Base-by-base conservation (phyloP, 495 filamentous ascomycete species). In the Ascodesmis nigricans region DNA sequence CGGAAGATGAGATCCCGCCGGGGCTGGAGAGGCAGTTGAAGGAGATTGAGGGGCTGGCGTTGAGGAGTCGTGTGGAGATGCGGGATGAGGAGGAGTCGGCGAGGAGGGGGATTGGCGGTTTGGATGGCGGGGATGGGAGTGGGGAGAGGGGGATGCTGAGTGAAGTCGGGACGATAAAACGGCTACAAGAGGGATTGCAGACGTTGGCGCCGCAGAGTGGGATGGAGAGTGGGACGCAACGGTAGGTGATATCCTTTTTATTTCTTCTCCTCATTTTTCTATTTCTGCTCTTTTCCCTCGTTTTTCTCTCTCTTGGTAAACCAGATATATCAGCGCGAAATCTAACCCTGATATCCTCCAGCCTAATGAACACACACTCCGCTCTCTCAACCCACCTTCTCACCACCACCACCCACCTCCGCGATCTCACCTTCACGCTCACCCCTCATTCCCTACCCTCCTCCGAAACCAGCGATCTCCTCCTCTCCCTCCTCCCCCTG, bases 361-460 rank as follows among this genome's bases (percentile, higher is more conserved):
- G 82, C 49, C 63, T 92, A 38, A 80, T 82, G 46, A 90, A 81
- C 17, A 78, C 81, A 22, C 78, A 93, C 55, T 70, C 74, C 25
- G 79, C 82, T 11, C 64, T 93, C 21, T 71, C 78, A 33, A 73
- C 75, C 21, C 78, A 91, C 52, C 63, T 91, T 22, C 64, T 65
- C n/a, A 72, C 87, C 56, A 79, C 91, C 61, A 77, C 78, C 20
- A 72, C 77, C 31, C 67, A 71, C 13, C 64, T 92, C 4, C 76
- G 83, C 55, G 76, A 71, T 32, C 71, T 93, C 26, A 66, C 72
- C 26, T 77, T 75, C 38, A 50, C 64, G 33, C 61, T 67, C 43
- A 62, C 58, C 31, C 44, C 58, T 21, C 62, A 62, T 40, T 48
- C 57, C 23, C 52, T 60, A 32, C 57, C 63, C 62, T 15, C 63